Base-by-base conservation (phyloP, 2,329 filamentous ascomycete genomes). In the Chalaropsis thielavioides region DNA sequence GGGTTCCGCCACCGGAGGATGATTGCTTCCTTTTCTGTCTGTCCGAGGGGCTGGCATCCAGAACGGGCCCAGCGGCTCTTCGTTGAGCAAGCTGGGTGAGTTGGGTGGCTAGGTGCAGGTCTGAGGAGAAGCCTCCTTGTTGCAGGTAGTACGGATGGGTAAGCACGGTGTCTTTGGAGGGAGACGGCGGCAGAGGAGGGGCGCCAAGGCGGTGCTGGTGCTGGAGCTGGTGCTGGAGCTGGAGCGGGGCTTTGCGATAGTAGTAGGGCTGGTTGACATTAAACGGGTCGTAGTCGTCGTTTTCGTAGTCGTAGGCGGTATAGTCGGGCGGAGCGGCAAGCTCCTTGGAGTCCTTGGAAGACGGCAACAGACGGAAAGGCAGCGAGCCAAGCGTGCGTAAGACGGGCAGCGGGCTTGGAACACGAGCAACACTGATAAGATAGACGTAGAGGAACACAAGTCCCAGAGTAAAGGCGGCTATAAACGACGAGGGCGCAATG, bases 401-500 rank as follows among this genome's bases (percentile, higher is more conserved):
- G 43, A 66, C 64, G 60, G 64, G 46, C 64, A 66, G 41, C 51
- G 62, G 63, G 62, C 62, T 61, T 58, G 64, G 61, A 64, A 62
- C 56, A 63, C 68, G 66, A 17, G 61, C 64, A 35, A 41, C 35
- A 17, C 58, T 63, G 35, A 65, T 62, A 17, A 80, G 69, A 70
- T 81, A 83, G 62, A 81, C 70, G 66, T 77, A 77, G 68, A 81
- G 68, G 70, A 83, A 81, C 71, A 79, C 75, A 69, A 83, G 75
- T 61, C 76, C 71, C 38, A 84, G 70, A 66, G 76, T 73, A 67
- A 83, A 71, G 35, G 78, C 76, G 67, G 80, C 79, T 69, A 84
- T 74, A 71, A 80, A 84, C 65, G 81, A 81, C 72, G 80, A 80
- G 27, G 82, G 81, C 49, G 81, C 80, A 72, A 84, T 79, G 70